Evolutionary conservation across 176 grass and related monocot species (phyloP).

Genomic region (Stipa capillata): DNA sequence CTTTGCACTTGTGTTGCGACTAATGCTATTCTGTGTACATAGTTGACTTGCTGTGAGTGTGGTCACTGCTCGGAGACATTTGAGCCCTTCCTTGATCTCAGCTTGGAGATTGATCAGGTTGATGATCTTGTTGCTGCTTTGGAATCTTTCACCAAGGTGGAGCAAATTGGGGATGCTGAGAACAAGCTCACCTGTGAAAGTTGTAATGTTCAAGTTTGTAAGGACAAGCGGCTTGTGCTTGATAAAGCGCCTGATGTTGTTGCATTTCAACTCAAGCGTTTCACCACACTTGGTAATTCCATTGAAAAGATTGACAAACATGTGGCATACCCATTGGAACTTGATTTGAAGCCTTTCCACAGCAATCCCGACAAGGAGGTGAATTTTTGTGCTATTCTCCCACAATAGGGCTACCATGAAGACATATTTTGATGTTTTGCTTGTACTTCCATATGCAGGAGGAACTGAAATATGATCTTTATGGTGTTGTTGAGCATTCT

Average conservation of each 20-base stretch:
- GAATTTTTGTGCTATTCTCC: constrained; percentile 10
- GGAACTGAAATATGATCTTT: constrained; percentile 75
- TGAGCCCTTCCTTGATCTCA: constrained; percentile 88
- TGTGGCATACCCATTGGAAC: constrained; percentile 57
- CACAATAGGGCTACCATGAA: background rate
- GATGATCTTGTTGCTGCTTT: constrained; percentile 48
- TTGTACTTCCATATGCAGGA: constrained; percentile 30
- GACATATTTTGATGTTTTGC: constrained; percentile 4
- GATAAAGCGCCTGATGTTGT: constrained; percentile 66
- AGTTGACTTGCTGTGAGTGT: constrained; percentile 73
- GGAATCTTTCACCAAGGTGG: constrained; percentile 80
- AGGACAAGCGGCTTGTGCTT: constrained; percentile 77
- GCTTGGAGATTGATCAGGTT: constrained; percentile 74
- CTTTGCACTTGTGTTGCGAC: background rate
- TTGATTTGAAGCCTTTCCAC: constrained; percentile 68
- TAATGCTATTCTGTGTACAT: constrained; percentile 18
- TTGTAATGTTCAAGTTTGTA: constrained; percentile 62
- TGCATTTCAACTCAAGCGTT: constrained; percentile 86
- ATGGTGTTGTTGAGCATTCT: constrained; percentile 72
- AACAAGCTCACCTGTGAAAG: constrained; percentile 63
- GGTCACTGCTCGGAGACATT: constrained; percentile 74
- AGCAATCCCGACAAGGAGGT: constrained; percentile 22
- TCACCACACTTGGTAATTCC: constrained; percentile 41
- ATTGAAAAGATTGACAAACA: constrained; percentile 66
- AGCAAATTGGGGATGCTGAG: constrained; percentile 70